Conservation (phyloP, 2,329 filamentous ascomycete genomes). For the Hypocreales sp. region DNA sequence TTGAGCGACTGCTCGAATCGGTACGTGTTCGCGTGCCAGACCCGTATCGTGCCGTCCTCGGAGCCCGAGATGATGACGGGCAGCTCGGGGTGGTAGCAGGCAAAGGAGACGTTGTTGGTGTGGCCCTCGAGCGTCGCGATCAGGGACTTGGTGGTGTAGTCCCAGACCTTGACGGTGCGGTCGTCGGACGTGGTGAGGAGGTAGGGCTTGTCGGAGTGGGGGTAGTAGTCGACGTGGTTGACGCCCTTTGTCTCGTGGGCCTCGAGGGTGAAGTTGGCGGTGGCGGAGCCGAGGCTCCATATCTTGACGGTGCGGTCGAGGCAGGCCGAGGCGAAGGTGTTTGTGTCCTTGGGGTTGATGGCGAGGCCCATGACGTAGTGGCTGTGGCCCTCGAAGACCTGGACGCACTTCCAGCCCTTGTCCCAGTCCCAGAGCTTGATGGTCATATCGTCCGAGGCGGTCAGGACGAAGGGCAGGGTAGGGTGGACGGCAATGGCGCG, state of each 20-base stretch:
- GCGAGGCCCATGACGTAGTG: conserved; percentile 95
- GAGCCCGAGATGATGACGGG: conserved; percentile 96
- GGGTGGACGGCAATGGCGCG: conserved; percentile 92
- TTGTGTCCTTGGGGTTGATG: conserved; percentile 95
- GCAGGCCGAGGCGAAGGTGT: conserved; percentile 84
- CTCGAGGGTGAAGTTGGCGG: conserved; percentile 90
- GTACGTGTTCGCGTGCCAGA: conserved; percentile 98
- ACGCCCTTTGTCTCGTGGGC: conserved; percentile 96
- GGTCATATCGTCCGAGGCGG: conserved; percentile 95
- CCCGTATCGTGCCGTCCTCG: conserved; percentile 92
- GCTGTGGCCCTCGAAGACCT: conserved; percentile 89
- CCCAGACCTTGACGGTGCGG: conserved; percentile 94
- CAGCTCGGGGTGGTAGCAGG: conserved; percentile 92
- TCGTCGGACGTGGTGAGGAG: conserved; percentile 94
- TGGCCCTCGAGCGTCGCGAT: conserved; percentile 95
- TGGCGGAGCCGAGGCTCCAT: conserved; percentile 88
- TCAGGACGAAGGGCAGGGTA: conserved; percentile 87
- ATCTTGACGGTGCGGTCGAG: conserved; percentile 95
- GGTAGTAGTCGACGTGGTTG: conserved; percentile 89
- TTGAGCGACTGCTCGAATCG: conserved; percentile 89
- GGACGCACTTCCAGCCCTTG: conserved; percentile 93
- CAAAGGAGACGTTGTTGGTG: conserved; percentile 95
- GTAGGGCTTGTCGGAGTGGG: conserved; percentile 63
- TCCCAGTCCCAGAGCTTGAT: conserved; percentile 99
- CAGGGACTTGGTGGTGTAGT: conserved; percentile 95